These are phyloP conservation scores for Polygonum aviculare DNA, from an alignment of 148 eudicot genomes.

Conservation along the genomic window DNA sequence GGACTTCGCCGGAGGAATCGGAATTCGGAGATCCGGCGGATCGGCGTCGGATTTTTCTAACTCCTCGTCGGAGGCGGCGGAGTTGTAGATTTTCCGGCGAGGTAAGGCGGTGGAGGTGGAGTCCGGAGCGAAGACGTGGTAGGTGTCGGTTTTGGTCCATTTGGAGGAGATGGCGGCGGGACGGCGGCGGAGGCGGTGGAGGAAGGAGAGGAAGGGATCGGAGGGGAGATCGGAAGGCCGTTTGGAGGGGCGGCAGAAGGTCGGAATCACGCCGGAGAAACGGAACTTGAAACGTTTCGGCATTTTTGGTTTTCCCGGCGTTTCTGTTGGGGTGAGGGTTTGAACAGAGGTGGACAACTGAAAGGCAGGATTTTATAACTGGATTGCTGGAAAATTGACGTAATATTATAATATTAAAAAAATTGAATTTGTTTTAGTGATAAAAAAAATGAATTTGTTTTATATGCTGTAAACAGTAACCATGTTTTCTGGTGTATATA, in stretches of 20 bases:
- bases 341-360: background rate
- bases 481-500: no score
- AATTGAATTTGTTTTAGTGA: no score
- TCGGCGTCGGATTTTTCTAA: slow-evolving; percentile 19
- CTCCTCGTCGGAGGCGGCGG: slow-evolving; percentile 33
- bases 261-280: slow-evolving; percentile 4
- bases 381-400: background rate
- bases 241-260: slow-evolving; percentile 9
- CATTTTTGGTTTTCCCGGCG: background rate
- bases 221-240: slow-evolving; percentile 15
- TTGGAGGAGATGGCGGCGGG: slow-evolving; percentile 14
- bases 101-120: slow-evolving; percentile 26
- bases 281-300: slow-evolving; percentile 14
- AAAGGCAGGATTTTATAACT: background rate
- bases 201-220: slow-evolving; percentile 11
- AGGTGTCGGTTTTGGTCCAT: slow-evolving; percentile 43
- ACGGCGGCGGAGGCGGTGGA: slow-evolving; percentile 9
- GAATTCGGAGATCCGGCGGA: slow-evolving; percentile 17
- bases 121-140: slow-evolving; percentile 48
- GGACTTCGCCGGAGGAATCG: slow-evolving; percentile 21
- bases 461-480: no score
- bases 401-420: no score
- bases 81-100: slow-evolving; percentile 54
- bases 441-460: no score
- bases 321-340: background rate